Base-by-base conservation (phyloP, 2,329 filamentous ascomycete genomes). In the Xylariaceae sp. region DNA sequence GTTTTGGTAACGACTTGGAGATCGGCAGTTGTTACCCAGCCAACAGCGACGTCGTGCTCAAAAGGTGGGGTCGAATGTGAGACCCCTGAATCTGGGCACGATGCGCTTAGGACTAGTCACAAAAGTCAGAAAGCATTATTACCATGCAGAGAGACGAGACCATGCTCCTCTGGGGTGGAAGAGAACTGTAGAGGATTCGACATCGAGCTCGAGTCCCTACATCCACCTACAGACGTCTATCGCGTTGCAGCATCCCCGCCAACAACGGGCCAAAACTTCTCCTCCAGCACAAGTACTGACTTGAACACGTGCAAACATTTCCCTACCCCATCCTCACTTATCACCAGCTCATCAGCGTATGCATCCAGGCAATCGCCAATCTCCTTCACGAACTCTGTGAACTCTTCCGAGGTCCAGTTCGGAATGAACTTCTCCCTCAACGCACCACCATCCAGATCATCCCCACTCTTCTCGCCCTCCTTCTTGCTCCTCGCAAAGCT, bases 391-490 rank as follows among this genome's bases (percentile, higher is more conserved):
- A 80, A 79, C 43, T 77, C 73, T 18, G 75, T 72, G 64, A 89
- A 89, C 60, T 83, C 81, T 2, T 65, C 58, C 56, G 79, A 82
- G 42, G 80, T 83, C 86, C 85, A 89, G 61, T 88, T 88, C 0
- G 79, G 80, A 51, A 89, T 88, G 56, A 89, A 86, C 62, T 81
- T 78, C 45, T 73, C 74, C 51, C 84, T 73, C 66, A 88, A 67
- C 5, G 84, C 85, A 0, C 86, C 85, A 0, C 84, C 84, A 64
- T 88, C 86, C 0, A 72, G 72, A 62, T 87, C 84, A n/a, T 66
- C 62, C n/a, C 59, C 56, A 22, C 59, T 55, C 11, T 39, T 50
- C 1, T 47, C 55, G 14, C 55, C 55, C 1, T 62, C 31, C 5
- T 41, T 44, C 59, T 76, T 69, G 5, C 65, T 57, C 55, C 66